phyloP scores from a whole-genome alignment of 352 stramenopile genomes.

The Globisporangium cederbergense region DNA sequence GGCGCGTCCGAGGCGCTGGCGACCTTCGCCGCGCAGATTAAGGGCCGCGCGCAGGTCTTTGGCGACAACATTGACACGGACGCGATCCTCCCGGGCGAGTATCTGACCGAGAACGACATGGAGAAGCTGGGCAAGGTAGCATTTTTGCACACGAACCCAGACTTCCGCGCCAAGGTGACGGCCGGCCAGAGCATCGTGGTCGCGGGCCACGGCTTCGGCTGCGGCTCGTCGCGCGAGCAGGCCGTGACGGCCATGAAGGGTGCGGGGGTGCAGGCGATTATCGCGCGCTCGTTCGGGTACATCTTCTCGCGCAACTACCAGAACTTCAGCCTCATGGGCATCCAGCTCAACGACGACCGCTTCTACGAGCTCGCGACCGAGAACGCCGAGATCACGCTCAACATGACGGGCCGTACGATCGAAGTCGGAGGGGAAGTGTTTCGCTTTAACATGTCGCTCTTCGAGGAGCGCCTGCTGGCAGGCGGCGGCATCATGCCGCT shows the following conservation, averaged over 20 bases:
- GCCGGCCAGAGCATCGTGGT: conserved; percentile 72
- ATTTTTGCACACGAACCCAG: conserved; percentile 82
- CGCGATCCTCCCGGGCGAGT: conserved; percentile 81
- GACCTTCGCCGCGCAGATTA: conserved; percentile 51
- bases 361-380: conserved; percentile 84
- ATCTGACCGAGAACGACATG: conserved; percentile 83
- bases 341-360: conserved; percentile 69
- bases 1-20: conserved; percentile 26
- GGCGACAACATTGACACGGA: conserved; percentile 90
- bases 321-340: conserved; percentile 83
- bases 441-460: conserved; percentile 86
- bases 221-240: conserved; percentile 82
- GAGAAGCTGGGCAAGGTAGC: conserved; percentile 80
- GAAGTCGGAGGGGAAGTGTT: conserved; percentile 72
- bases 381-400: conserved; percentile 70
- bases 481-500: conserved; percentile 84
- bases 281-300: conserved; percentile 83
- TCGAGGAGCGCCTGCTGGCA: conserved; percentile 78
- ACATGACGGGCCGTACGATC: conserved; percentile 81
- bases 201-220: conserved; percentile 78
- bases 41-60: conserved; percentile 75
- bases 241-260: conserved; percentile 81
- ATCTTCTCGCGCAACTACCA: conserved; percentile 88
- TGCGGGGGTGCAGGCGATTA: conserved; percentile 74
- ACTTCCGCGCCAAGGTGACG: conserved; percentile 81